A percentile compares a stretch with the other conserved stretches of the same genome.
Evolutionary conservation across 2,329 filamentous ascomycete species (phyloP).

Genomic region (Didymella pomorum): DNA sequence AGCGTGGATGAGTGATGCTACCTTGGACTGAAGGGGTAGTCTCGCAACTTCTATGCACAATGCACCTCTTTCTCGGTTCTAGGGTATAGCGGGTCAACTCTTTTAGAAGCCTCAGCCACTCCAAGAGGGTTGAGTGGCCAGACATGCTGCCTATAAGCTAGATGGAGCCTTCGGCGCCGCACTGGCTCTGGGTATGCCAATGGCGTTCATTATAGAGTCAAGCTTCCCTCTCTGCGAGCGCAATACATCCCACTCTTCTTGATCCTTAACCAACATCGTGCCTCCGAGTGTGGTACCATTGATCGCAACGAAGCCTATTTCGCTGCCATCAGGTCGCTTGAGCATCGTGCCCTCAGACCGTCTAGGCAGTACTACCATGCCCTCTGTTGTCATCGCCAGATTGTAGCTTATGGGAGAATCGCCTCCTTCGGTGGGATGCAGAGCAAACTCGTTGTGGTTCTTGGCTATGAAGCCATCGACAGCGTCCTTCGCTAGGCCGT

Average conservation of each 20-base stretch:
- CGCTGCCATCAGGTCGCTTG: slow-evolving; percentile 48
- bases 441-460: slow-evolving; percentile 40
- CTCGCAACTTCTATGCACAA: neutral
- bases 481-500: slow-evolving; percentile 42
- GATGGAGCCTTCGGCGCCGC: slow-evolving; percentile 16
- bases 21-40: slow-evolving; percentile 51
- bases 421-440: slow-evolving; percentile 43
- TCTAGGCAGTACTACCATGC: slow-evolving; percentile 64
- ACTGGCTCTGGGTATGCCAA: slow-evolving; percentile 43
- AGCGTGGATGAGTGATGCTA: neutral
- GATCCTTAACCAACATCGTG: slow-evolving; percentile 66
- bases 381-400: slow-evolving; percentile 62
- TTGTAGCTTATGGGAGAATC: slow-evolving; percentile 64
- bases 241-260: slow-evolving; percentile 62
- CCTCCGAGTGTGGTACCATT: slow-evolving; percentile 67
- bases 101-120: neutral
- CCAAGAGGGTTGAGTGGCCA: neutral
- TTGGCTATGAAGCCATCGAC: slow-evolving; percentile 54
- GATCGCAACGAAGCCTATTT: slow-evolving; percentile 57
- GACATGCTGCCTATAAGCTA: neutral
- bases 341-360: slow-evolving; percentile 56
- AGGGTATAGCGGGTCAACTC: neutral
- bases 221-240: slow-evolving; percentile 53
- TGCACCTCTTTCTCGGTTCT: neutral
- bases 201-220: slow-evolving; percentile 53